Evolutionary conservation across 108 stramenopile species (phyloP).

Genomic region (Skeletonema tropicum): DNA sequence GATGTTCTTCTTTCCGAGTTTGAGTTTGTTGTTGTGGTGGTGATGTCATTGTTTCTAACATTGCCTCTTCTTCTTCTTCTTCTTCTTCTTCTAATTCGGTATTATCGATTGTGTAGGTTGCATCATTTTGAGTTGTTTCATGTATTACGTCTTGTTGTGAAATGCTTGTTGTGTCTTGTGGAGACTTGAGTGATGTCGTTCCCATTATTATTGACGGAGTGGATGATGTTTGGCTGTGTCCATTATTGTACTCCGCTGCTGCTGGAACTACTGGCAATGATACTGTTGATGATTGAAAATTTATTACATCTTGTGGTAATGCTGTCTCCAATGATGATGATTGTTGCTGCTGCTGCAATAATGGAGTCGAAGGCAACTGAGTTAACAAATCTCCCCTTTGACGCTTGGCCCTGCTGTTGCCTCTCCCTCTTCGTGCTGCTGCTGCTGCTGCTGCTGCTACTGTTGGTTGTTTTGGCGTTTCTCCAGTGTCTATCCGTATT

Average conservation of each 20-base stretch:
- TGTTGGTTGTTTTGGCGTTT: background rate
- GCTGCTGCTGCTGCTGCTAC: background rate
- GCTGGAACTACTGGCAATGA: background rate
- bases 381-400: background rate
- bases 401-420: background rate
- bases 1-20: conserved; percentile 1
- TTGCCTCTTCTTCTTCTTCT: background rate
- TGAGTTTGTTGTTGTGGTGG: background rate
- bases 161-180: background rate
- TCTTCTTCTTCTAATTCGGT: background rate
- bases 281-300: too few species aligned
- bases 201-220: background rate
- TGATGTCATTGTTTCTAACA: background rate
- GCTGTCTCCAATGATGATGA: conserved; percentile 3
- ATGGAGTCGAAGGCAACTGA: background rate
- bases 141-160: background rate
- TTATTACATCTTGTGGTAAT: too few species aligned
- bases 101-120: background rate
- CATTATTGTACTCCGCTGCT: background rate
- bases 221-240: background rate
- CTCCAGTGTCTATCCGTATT: background rate
- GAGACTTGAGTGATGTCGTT: background rate
- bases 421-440: background rate
- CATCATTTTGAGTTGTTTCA: background rate
- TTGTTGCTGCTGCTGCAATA: background rate